Evolutionary conservation across 2,329 filamentous ascomycete species (phyloP).

Genomic region (Fonsecaea multimorphosa): DNA sequence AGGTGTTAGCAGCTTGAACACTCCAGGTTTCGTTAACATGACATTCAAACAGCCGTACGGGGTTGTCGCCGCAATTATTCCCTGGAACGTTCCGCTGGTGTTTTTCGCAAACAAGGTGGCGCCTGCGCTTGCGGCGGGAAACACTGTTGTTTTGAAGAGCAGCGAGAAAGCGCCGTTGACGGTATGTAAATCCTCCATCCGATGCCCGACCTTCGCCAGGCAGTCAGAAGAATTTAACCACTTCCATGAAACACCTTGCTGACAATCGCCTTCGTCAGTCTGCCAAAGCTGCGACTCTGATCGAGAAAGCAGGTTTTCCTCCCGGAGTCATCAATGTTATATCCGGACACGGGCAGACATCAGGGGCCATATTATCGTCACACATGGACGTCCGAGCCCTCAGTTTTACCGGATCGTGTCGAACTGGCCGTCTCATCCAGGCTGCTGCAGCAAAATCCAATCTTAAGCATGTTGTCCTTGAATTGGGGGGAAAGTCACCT

Average conservation of each 20-base stretch:
- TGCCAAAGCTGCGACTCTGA: slow-evolving; percentile 64
- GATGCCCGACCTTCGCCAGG: neutral
- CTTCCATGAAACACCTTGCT: slow-evolving; percentile 58
- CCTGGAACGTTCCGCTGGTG: slow-evolving; percentile 61
- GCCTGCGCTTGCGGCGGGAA: slow-evolving; percentile 48
- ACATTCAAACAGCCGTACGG: slow-evolving; percentile 35
- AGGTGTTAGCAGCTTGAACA: slow-evolving; percentile 34
- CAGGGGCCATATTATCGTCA: slow-evolving; percentile 70
- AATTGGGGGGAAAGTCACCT: slow-evolving; percentile 66
- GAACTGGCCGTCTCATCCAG: slow-evolving; percentile 76
- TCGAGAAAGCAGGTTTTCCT: slow-evolving; percentile 76
- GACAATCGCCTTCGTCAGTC: slow-evolving; percentile 46
- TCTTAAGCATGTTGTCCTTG: slow-evolving; percentile 67
- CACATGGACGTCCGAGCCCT: slow-evolving; percentile 76
- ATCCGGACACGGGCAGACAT: slow-evolving; percentile 71
- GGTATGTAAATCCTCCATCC: slow-evolving; percentile 43
- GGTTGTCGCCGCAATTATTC: slow-evolving; percentile 59
- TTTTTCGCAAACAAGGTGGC: slow-evolving; percentile 52
- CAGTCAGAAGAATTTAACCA: neutral
- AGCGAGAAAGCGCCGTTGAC: slow-evolving; percentile 40
- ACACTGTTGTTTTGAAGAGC: slow-evolving; percentile 42
- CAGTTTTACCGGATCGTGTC: slow-evolving; percentile 77
- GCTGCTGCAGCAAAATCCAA: slow-evolving; percentile 68
- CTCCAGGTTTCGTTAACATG: slow-evolving; percentile 35
- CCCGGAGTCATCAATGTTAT: slow-evolving; percentile 77